Base-by-base conservation (phyloP, 768 basidiomycete genomes). In the Lenzites betulinus region DNA sequence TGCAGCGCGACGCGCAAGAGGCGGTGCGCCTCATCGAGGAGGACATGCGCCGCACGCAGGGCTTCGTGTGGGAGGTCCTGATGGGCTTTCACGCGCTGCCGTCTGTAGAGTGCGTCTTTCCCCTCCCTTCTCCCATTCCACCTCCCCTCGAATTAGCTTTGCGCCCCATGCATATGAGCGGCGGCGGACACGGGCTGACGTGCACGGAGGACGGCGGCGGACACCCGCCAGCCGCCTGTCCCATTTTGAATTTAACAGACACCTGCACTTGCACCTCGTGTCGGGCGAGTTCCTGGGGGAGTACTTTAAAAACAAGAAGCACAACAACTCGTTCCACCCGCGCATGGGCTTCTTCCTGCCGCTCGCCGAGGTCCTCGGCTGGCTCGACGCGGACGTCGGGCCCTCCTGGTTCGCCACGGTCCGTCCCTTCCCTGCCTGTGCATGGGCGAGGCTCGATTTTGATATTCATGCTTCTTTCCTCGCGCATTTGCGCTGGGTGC, bases 251-350 rank as follows among this genome's bases (percentile, higher is more conserved):
- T 46, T 38, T 20, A 43, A 6, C 60, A 92, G 91, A 60, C 92
- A 94, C 70, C 60, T 94, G 2, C 92, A 97, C 69, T 73, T 96
- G 12, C 95, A 97, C 69, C 84, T 97, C 53, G 74, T 97, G 39
- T 94, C 93, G 3, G 80, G 83, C 5, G 95, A 97, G 69, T 70
- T 94, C 36, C 79, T 79, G 54, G 88, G 88, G 0, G 80, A 83
- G 9, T 76, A 74, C 52, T 74, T 95, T 78, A 96, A 95, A 75
- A 82, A 78, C 56, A 97, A 96, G 78, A 91, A 89, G 69, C 95
- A 97, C 65, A 91, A 93, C 74, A 95, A 95, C 68, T 90, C 92
- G 6, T 97, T 95, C 75, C 88, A 90, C 67, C 94, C 94, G 0
- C 83, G 84, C 49, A 78, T 83, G 20, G 93, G 91, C 1, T 96